Conservation (phyloP, 2,329 filamentous ascomycete species). For the Trichoderma gracile region DNA sequence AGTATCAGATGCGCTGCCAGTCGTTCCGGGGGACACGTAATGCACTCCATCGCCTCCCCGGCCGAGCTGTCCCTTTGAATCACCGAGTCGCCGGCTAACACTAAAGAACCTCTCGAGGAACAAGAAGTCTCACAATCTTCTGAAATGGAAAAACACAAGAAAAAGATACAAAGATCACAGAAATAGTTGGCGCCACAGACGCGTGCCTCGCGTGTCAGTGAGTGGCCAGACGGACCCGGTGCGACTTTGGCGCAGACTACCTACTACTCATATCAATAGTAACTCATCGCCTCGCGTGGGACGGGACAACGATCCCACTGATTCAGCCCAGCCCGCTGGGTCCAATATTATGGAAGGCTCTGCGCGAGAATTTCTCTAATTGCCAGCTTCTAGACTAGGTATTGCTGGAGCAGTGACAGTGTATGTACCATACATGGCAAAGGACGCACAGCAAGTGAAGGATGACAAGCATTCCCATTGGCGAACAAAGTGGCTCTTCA, state of each 20-base stretch:
- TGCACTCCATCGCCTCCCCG: background rate
- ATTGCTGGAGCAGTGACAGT: conserved; percentile 5
- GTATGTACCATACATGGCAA: no score
- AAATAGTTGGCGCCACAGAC: background rate
- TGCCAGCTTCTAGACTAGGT: background rate
- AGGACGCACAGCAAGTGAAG: no score
- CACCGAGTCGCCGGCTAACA: background rate
- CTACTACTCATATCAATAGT: background rate
- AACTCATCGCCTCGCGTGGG: conserved; percentile 18
- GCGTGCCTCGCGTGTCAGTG: conserved; percentile 21
- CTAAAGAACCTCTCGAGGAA: no score
- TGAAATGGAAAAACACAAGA: background rate
- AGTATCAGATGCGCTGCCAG: no score
- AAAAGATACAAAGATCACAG: background rate
- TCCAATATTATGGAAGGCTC: background rate
- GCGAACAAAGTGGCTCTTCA: background rate
- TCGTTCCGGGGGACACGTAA: conserved; percentile 14
- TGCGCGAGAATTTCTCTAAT: conserved; percentile 2
- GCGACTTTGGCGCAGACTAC: background rate
- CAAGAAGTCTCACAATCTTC: background rate
- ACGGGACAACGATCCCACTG: conserved; percentile 2
- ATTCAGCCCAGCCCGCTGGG: conserved; percentile 21
- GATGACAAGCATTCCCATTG: background rate
- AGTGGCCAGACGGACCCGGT: background rate
- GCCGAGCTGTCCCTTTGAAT: background rate